Percentiles rank a stretch among this genome's conserved stretches.
Evolutionary conservation across 2,329 filamentous ascomycete genomes (phyloP).

Genomic region (Neonectria sp.): DNA sequence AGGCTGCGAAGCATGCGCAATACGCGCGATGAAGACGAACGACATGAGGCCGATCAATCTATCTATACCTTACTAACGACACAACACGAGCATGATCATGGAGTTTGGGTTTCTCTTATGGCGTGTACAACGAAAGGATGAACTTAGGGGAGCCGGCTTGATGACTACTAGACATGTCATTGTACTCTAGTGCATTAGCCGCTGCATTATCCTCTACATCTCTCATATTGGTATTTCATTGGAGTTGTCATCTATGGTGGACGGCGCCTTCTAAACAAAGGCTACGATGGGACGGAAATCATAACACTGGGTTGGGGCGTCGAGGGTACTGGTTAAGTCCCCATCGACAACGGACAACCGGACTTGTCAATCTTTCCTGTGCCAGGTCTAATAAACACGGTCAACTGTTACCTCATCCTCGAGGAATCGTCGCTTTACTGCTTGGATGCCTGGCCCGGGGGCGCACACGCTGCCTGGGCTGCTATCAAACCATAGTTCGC

Average conservation of each 20-base stretch:
- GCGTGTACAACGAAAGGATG: conserved; percentile 45
- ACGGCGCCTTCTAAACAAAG: conserved; percentile 38
- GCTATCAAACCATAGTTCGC: not conserved
- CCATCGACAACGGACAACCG: conserved; percentile 43
- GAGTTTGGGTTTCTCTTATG: conserved; percentile 47
- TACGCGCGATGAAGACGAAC: conserved; percentile 46
- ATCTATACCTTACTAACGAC: conserved; percentile 46
- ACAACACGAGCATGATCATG: conserved; percentile 51
- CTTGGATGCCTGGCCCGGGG: conserved; percentile 32
- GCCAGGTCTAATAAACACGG: conserved; percentile 51
- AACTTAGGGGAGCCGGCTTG: conserved; percentile 37
- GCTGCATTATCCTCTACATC: conserved; percentile 40
- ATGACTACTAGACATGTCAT: conserved; percentile 44
- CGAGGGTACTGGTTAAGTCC: conserved; percentile 36
- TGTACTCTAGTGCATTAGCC: conserved; percentile 51
- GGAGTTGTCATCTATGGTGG: conserved; percentile 43
- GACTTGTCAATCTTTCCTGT: conserved; percentile 47
- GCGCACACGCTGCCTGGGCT: conserved; percentile 15
- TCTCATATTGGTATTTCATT: conserved; percentile 33
- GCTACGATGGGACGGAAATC: conserved; percentile 42
- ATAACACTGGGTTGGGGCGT: conserved; percentile 40
- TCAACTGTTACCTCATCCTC: conserved; percentile 45
- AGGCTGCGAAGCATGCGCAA: conserved; percentile 44
- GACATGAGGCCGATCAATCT: conserved; percentile 22
- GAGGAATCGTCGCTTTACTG: conserved; percentile 38